Conservation (phyloP, 2,329 filamentous ascomycete species). For the Ceratocystis albifundus region DNA sequence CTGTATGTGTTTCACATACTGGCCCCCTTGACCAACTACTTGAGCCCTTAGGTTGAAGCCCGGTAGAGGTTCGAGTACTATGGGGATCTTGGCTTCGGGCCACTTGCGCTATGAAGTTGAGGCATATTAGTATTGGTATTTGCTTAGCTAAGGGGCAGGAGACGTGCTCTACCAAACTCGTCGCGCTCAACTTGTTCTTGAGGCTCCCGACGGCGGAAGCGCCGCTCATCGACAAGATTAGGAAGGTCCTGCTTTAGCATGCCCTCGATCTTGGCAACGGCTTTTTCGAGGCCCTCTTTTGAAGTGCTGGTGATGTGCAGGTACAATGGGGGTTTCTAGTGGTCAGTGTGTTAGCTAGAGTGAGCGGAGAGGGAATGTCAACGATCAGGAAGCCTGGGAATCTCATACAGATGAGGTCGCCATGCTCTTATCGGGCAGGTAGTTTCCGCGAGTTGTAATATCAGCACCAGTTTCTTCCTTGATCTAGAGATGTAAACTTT, state of each 20-base stretch:
- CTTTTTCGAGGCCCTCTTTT: constrained; percentile 83
- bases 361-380: background rate
- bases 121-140: constrained; percentile 21
- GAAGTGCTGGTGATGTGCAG: constrained; percentile 89
- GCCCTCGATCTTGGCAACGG: constrained; percentile 79
- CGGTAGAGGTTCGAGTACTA: constrained; percentile 77
- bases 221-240: constrained; percentile 85
- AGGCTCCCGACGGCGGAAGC: constrained; percentile 73
- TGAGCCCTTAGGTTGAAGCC: constrained; percentile 95
- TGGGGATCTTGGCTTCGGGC: constrained; percentile 91
- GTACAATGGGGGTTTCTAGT: constrained; percentile 80
- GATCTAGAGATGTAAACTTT: constrained; percentile 52
- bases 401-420: constrained; percentile 73
- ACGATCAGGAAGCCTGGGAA: too few species aligned
- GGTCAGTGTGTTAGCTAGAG: constrained; percentile 6
- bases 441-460: constrained; percentile 95
- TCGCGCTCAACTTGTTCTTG: constrained; percentile 74
- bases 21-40: constrained; percentile 85
- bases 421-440: constrained; percentile 96
- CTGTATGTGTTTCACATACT: constrained; percentile 97
- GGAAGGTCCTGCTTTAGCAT: constrained; percentile 93
- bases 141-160: background rate
- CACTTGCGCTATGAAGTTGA: constrained; percentile 66
- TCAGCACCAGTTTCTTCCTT: constrained; percentile 99
- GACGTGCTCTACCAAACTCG: constrained; percentile 68